phyloP scores from a whole-genome alignment of 1,284 basidiomycete genomes.

The Apiotrichum laibachii region DNA sequence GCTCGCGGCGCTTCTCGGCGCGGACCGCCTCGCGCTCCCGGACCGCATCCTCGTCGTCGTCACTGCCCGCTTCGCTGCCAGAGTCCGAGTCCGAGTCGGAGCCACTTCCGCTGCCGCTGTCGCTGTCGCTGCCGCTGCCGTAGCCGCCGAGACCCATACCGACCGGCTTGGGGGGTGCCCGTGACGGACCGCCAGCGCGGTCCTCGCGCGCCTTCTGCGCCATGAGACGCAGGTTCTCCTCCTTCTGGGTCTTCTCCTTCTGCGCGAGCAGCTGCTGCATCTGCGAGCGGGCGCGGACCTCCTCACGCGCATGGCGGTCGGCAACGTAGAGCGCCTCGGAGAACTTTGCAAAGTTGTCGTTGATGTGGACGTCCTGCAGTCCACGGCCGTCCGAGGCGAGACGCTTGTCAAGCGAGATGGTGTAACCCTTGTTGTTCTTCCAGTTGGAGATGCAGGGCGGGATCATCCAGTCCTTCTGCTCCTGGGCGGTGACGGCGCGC shows the following conservation, averaged over 20 bases:
- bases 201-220: conserved; percentile 95
- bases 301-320: conserved; percentile 96
- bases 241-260: conserved; percentile 96
- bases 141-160: conserved; percentile 78
- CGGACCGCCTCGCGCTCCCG: conserved; percentile 86
- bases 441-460: conserved; percentile 99
- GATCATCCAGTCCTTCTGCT: conserved; percentile 99
- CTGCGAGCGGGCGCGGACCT: conserved; percentile 89
- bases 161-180: conserved; percentile 49
- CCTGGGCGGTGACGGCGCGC: conserved; percentile 89
- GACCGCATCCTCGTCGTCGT: conserved; percentile 63
- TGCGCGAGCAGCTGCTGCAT: conserved; percentile 98
- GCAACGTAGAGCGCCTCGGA: conserved; percentile 94
- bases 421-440: conserved; percentile 99
- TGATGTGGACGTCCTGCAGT: conserved; percentile 96
- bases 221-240: conserved; percentile 89
- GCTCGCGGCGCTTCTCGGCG: conserved; percentile 83
- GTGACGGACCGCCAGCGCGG: conserved; percentile 62
- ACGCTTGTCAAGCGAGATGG: conserved; percentile 96
- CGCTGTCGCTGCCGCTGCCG: conserved; percentile 61
- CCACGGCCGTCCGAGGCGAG: conserved; percentile 96
- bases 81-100: too few relatives aligned
- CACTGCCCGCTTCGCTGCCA: conserved; percentile 9
- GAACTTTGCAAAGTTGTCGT: conserved; percentile 99
- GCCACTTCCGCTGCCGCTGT: neutral